phyloP scores from a whole-genome alignment of 1,139 yeast genomes.

The Tardiomyces depauwii region DNA sequence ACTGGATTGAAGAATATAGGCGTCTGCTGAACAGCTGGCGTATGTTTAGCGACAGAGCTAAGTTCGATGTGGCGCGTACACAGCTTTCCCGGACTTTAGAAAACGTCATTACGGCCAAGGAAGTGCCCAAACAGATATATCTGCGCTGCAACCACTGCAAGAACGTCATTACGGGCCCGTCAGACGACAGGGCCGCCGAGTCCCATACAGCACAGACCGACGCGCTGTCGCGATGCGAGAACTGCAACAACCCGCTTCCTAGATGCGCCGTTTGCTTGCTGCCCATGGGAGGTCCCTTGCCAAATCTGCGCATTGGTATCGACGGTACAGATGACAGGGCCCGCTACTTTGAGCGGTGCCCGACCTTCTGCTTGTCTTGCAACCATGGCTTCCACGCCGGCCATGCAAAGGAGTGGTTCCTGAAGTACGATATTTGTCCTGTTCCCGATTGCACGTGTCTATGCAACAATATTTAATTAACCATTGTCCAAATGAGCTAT shows the following conservation, averaged over 20 bases:
- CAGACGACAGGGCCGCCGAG: conserved; percentile 1
- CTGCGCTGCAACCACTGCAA: conserved; percentile 77
- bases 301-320: conserved; percentile 20
- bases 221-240: conserved; percentile 42
- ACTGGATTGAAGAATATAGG: conserved; percentile 69
- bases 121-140: conserved; percentile 64
- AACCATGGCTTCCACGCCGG: conserved; percentile 92
- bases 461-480: conserved; percentile 35
- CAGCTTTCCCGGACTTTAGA: conserved; percentile 44
- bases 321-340: conserved; percentile 9
- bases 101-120: conserved; percentile 38
- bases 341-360: conserved; percentile 37
- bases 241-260: conserved; percentile 84
- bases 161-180: conserved; percentile 25
- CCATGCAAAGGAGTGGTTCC: conserved; percentile 94
- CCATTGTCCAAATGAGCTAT: not conserved
- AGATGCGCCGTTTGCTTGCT: conserved; percentile 82
- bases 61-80: conserved; percentile 71
- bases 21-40: conserved; percentile 77
- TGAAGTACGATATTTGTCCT: conserved; percentile 78
- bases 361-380: conserved; percentile 81
- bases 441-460: conserved; percentile 86
- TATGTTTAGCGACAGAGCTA: conserved; percentile 65
- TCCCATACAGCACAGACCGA: not conserved
- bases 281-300: conserved; percentile 66